Conservation (phyloP, 805 yeast species). For the Starmerella kuoi region DNA sequence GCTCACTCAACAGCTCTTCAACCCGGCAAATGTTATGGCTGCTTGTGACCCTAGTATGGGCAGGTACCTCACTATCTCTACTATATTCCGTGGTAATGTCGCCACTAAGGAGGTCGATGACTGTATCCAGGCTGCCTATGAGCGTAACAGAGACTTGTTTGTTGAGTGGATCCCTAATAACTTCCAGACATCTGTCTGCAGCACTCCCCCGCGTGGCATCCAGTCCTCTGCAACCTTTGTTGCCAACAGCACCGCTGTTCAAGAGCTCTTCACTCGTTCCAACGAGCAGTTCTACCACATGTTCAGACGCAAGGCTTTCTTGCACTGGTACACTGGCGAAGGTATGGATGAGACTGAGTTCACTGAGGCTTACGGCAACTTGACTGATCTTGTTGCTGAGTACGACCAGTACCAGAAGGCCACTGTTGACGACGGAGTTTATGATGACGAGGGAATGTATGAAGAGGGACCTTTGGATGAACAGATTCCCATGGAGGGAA, state of each 20-base stretch:
- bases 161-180: conserved; percentile 98
- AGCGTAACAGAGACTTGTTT: conserved; percentile 66
- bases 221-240: conserved; percentile 87
- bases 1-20: conserved; percentile 89
- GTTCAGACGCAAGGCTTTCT: conserved; percentile 89
- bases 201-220: conserved; percentile 76
- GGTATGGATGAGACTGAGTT: conserved; percentile 97
- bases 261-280: conserved; percentile 80
- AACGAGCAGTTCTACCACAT: conserved; percentile 85
- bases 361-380: conserved; percentile 85
- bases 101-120: conserved; percentile 91
- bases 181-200: conserved; percentile 89
- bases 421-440: conserved; percentile 65
- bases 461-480: conserved; percentile 1
- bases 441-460: conserved; percentile 36
- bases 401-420: conserved; percentile 92
- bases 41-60: conserved; percentile 91
- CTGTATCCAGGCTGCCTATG: conserved; percentile 78
- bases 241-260: conserved; percentile 90
- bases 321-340: conserved; percentile 92
- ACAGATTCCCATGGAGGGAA: conserved; percentile 3
- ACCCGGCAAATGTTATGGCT: conserved; percentile 89
- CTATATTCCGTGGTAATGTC: conserved; percentile 89
- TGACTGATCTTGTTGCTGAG: conserved; percentile 82
- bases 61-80: conserved; percentile 83